Evolutionary conservation across 176 grass and related monocot species (phyloP).

Genomic region (Ensete glaucum): DNA sequence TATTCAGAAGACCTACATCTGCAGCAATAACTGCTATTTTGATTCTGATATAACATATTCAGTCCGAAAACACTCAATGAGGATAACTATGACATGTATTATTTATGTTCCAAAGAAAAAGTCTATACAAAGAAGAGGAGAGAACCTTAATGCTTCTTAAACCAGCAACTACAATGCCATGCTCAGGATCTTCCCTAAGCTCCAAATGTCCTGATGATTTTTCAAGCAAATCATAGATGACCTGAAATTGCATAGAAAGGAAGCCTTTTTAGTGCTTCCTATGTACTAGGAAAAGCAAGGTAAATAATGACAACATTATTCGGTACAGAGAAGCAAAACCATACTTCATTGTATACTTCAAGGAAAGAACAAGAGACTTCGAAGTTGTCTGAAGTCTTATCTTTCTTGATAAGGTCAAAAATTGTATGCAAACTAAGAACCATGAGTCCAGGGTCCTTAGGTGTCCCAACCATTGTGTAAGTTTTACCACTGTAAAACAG

Average conservation of each 20-base stretch:
- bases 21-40: too few species aligned
- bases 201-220: slow-evolving; percentile 93
- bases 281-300: slow-evolving; percentile 6
- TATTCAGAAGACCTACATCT: background rate
- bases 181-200: slow-evolving; percentile 91
- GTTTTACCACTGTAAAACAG: slow-evolving; percentile 76
- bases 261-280: slow-evolving; percentile 10
- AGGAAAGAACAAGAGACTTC: slow-evolving; percentile 95
- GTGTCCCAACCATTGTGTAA: slow-evolving; percentile 94
- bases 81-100: background rate
- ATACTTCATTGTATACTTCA: slow-evolving; percentile 99
- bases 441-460: slow-evolving; percentile 90
- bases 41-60: too few species aligned
- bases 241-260: slow-evolving; percentile 46
- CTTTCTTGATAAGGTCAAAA: slow-evolving; percentile 90
- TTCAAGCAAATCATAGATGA: slow-evolving; percentile 99
- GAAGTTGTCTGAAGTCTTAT: slow-evolving; percentile 61
- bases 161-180: slow-evolving; percentile 95
- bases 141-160: slow-evolving; percentile 96
- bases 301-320: background rate
- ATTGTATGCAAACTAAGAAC: slow-evolving; percentile 95
- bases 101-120: background rate
- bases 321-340: background rate
- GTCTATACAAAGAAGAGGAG: slow-evolving; percentile 10
- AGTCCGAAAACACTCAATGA: background rate